Evolutionary conservation across 768 basidiomycete species (phyloP).

Genomic region (Lactarius indigo): DNA sequence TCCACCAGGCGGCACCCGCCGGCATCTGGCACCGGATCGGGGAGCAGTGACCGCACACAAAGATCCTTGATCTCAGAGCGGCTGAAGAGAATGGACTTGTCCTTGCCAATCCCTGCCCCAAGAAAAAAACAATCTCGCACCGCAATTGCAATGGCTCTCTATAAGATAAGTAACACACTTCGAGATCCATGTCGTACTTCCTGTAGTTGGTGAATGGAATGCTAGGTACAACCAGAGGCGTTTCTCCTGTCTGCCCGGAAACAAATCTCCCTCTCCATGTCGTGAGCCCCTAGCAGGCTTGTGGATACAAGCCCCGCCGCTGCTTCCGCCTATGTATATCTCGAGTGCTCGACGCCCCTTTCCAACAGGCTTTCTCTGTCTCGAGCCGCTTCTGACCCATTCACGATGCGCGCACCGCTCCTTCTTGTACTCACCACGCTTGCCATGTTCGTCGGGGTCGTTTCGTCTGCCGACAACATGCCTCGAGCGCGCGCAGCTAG

Average conservation of each 20-base stretch:
- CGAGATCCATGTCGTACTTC: too few relatives aligned
- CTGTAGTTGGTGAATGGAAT: too few relatives aligned
- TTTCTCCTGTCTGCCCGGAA: background rate
- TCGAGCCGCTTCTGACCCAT: background rate
- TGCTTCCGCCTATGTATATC: background rate
- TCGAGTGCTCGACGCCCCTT: background rate
- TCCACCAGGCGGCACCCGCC: background rate
- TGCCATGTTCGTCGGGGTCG: background rate
- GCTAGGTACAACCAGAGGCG: too few relatives aligned
- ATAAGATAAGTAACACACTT: too few relatives aligned
- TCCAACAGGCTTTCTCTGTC: background rate
- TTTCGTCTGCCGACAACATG: background rate
- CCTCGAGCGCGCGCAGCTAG: background rate
- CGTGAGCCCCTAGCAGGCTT: background rate
- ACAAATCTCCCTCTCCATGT: background rate
- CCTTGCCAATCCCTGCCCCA: too few relatives aligned
- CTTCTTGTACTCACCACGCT: slow-evolving; percentile 8
- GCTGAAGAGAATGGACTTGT: too few relatives aligned
- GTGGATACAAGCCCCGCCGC: background rate
- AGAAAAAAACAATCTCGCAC: too few relatives aligned
- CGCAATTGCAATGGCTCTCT: background rate
- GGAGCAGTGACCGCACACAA: background rate
- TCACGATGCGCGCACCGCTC: slow-evolving; percentile 1
- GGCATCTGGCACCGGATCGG: background rate
- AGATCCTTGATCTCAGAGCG: background rate